These are phyloP conservation scores for Boletus pseudopeckii DNA, from an alignment of 768 basidiomycete genomes.

Conservation along the genomic window DNA sequence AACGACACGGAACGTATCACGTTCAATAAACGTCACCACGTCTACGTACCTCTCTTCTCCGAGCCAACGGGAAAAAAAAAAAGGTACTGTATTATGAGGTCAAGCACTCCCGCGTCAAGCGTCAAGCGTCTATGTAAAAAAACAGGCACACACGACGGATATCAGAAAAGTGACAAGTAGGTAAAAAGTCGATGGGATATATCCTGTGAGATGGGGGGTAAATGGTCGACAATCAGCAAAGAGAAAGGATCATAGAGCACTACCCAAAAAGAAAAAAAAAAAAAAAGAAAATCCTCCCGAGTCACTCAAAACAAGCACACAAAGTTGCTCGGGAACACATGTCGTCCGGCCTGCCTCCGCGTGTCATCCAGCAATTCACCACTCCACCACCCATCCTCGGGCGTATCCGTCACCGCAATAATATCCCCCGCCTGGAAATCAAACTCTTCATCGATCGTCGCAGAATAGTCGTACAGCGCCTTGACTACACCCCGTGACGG, in stretches of 20 bases:
- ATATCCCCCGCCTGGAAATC: slow-evolving; percentile 95
- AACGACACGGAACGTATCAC: too few relatives aligned
- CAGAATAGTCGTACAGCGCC: slow-evolving; percentile 84
- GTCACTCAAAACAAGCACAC: slow-evolving; percentile 66
- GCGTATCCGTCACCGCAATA: slow-evolving; percentile 91
- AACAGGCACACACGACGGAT: neutral
- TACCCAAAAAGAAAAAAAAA: neutral
- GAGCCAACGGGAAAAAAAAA: too few relatives aligned
- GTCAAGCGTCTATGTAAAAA: neutral
- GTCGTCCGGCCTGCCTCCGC: slow-evolving; percentile 63
- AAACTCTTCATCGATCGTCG: slow-evolving; percentile 89
- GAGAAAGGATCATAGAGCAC: neutral
- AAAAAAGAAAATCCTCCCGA: neutral
- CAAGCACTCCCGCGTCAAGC: neutral
- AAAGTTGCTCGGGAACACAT: slow-evolving; percentile 88
- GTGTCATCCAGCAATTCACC: slow-evolving; percentile 81
- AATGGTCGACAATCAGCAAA: neutral
- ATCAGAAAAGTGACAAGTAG: neutral
- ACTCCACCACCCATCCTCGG: slow-evolving; percentile 98
- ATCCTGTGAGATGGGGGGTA: slow-evolving; percentile 6
- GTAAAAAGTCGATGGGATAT: neutral
- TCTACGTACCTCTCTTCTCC: too few relatives aligned
- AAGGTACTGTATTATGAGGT: too few relatives aligned
- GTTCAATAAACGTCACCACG: too few relatives aligned
- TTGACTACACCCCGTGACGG: slow-evolving; percentile 59